These are phyloP conservation scores for Trichoderma semiorbis DNA, from an alignment of 2,329 filamentous ascomycete genomes.

Conservation along the genomic window DNA sequence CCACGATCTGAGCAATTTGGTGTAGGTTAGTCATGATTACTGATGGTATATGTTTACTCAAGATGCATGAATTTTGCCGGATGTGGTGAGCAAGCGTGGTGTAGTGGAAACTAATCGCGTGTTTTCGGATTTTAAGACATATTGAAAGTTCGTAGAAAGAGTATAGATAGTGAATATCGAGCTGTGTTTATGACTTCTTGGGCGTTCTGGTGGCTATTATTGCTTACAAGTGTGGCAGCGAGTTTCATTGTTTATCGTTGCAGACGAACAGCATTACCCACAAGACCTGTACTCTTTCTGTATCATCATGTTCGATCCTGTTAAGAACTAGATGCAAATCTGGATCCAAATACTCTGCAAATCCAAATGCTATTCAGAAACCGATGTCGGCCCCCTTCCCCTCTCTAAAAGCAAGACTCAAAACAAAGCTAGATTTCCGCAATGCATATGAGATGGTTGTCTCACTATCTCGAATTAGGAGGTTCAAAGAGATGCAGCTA, in stretches of 20 bases:
- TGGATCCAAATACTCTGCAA: not conserved
- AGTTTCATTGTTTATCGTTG: not conserved
- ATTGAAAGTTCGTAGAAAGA: not conserved
- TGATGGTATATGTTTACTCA: not conserved
- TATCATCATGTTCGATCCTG: not conserved
- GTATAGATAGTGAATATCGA: not conserved
- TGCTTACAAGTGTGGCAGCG: not conserved
- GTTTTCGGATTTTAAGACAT: not conserved
- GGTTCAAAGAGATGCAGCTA: not conserved
- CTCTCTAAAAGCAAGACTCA: not conserved
- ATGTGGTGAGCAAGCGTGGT: not conserved
- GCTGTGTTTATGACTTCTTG: not conserved
- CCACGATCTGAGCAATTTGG: not conserved
- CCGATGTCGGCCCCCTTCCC: not conserved
- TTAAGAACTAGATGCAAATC: not conserved
- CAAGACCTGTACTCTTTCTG: not conserved
- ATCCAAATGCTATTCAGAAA: not conserved
- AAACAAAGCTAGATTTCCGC: not conserved
- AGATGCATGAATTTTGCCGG: not conserved
- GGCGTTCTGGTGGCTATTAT: fast-evolving
- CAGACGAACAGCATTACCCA: not conserved
- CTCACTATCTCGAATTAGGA: not conserved
- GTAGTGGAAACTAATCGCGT: not conserved
- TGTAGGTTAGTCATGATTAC: not conserved
- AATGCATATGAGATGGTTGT: not conserved